These are phyloP conservation scores for Cryptococcus jaspeensis DNA, from an alignment of 1,284 basidiomycete species.

Conservation along the genomic window DNA sequence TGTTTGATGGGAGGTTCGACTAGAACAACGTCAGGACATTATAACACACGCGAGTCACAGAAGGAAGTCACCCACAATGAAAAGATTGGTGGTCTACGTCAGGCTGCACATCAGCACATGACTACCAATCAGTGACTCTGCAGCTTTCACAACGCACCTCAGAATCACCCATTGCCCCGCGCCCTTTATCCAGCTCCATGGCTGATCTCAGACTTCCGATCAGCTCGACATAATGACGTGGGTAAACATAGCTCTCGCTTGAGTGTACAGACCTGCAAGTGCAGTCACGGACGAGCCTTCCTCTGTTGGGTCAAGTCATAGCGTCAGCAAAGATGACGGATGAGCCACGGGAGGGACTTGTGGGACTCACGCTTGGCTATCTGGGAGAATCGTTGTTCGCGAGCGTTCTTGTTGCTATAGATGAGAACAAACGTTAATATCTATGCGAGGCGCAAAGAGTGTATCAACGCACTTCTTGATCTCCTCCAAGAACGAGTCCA, in stretches of 20 bases:
- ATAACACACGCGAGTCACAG: constrained; percentile 9
- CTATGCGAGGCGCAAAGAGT: neutral
- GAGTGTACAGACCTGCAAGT: constrained; percentile 63
- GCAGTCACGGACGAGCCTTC: constrained; percentile 72
- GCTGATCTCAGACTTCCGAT: constrained; percentile 20
- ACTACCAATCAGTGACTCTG: neutral
- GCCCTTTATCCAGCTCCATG: constrained; percentile 23
- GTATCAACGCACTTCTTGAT: constrained; percentile 75
- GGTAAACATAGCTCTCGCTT: neutral
- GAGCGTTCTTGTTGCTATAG: constrained; percentile 78
- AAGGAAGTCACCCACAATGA: constrained; percentile 61
- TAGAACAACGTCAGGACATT: constrained; percentile 10
- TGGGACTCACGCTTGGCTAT: constrained; percentile 63
- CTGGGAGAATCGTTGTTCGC: constrained; percentile 76
- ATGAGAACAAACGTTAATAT: neutral
- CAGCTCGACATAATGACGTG: constrained; percentile 10
- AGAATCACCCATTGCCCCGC: constrained; percentile 13
- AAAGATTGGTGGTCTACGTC: constrained; percentile 83
- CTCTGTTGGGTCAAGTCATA: constrained; percentile 29
- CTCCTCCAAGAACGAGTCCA: constrained; percentile 90
- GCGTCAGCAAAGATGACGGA: no score
- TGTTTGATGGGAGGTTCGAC: constrained; percentile 70
- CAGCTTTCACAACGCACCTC: constrained; percentile 30
- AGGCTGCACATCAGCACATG: neutral
- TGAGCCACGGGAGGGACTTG: no score